These are phyloP conservation scores for Fusarium albosuccineum DNA, from an alignment of 2,329 filamentous ascomycete genomes.

Conservation along the genomic window DNA sequence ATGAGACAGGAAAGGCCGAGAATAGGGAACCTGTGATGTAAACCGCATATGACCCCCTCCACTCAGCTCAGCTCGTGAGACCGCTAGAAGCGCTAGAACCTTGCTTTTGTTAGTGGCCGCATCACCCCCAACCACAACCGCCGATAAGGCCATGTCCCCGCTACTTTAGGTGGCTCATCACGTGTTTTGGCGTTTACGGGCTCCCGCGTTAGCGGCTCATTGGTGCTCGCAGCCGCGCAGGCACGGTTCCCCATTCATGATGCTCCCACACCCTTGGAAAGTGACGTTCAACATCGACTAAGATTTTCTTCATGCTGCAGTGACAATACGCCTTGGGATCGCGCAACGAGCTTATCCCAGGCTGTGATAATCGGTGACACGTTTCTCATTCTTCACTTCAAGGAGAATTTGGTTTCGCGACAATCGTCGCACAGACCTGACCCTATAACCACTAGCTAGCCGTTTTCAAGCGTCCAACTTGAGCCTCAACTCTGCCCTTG, in stretches of 20 bases:
- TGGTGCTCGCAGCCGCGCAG: constrained; percentile 35
- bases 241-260: constrained; percentile 14
- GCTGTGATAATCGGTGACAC: neutral
- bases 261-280: constrained; percentile 14
- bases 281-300: constrained; percentile 32
- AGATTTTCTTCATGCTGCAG: constrained; percentile 16
- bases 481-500: constrained; percentile 18
- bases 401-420: neutral
- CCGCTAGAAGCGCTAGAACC: constrained; percentile 23
- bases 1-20: constrained; percentile 15
- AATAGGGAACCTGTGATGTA: constrained; percentile 39
- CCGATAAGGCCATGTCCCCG: constrained; percentile 1
- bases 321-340: constrained; percentile 6
- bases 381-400: constrained; percentile 10
- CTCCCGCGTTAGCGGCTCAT: constrained; percentile 11
- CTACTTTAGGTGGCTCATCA: constrained; percentile 21
- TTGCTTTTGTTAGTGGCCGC: constrained; percentile 28
- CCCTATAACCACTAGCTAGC: constrained; percentile 12
- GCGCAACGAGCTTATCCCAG: neutral
- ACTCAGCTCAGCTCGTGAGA: constrained; percentile 33
- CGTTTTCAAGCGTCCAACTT: constrained; percentile 21
- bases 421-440: constrained; percentile 19
- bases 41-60: constrained; percentile 37
- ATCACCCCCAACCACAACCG: constrained; percentile 15
- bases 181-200: constrained; percentile 43